Conservation (phyloP, 2,329 filamentous ascomycete genomes). For the Paradendryphiella salina region DNA sequence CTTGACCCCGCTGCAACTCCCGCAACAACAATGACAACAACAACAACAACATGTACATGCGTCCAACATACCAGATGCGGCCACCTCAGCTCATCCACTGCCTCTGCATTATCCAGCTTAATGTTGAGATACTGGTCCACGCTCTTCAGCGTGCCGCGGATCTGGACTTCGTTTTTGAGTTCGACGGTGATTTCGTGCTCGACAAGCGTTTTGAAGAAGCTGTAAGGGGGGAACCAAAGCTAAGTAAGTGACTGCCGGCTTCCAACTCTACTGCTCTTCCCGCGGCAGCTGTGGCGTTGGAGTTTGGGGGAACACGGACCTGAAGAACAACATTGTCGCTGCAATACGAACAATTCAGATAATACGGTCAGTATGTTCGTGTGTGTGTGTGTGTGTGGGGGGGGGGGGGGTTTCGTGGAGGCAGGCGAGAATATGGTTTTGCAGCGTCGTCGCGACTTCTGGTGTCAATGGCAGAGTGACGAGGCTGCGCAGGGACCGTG, state of each 20-base stretch:
- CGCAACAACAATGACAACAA: no score
- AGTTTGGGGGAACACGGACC: constrained; percentile 39
- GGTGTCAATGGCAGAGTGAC: constrained; percentile 6
- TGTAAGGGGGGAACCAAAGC: constrained; percentile 14
- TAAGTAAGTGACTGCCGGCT: constrained; percentile 3
- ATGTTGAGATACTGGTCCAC: constrained; percentile 99
- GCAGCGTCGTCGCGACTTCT: constrained; percentile 7
- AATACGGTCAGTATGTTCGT: background rate
- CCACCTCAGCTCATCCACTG: constrained; percentile 91
- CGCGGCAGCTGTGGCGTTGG: background rate
- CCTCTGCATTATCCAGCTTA: constrained; percentile 93
- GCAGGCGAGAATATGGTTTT: background rate
- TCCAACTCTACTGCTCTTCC: no score
- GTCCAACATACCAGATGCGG: constrained; percentile 72
- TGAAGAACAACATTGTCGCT: constrained; percentile 58
- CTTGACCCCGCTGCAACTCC: background rate
- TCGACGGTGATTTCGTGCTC: constrained; percentile 97
- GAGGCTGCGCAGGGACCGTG: constrained; percentile 24
- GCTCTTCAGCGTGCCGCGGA: constrained; percentile 91
- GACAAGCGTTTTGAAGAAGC: constrained; percentile 97
- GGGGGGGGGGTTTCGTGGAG: background rate
- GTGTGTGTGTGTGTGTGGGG: no score
- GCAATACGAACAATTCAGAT: background rate
- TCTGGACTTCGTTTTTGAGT: constrained; percentile 98
- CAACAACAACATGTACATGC: background rate